Conservation (phyloP, 108 stramenopile genomes). For the Conticribra guillardii region DNA sequence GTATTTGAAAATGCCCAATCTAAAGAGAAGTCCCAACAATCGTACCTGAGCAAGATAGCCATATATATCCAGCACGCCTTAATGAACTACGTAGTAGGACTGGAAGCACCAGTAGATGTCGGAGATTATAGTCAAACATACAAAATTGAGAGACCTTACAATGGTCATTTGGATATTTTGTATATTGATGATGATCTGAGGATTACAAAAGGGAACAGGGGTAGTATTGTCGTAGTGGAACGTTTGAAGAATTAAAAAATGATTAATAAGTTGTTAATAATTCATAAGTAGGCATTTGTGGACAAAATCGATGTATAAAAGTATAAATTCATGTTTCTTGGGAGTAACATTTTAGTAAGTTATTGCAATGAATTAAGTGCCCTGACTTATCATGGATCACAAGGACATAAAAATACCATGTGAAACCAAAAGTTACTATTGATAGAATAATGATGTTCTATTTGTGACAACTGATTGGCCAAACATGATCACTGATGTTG, state of each 20-base stretch:
- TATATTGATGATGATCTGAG: slow-evolving; percentile 67
- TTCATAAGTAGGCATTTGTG: too few relatives aligned
- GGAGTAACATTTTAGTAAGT: too few relatives aligned
- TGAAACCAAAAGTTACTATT: too few relatives aligned
- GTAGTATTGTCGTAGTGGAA: slow-evolving; percentile 62
- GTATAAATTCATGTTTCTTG: too few relatives aligned
- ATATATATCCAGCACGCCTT: slow-evolving; percentile 31
- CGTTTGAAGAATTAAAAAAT: slow-evolving; percentile 1
- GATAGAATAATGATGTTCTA: too few relatives aligned
- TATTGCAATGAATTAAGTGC: too few relatives aligned
- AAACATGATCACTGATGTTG: too few relatives aligned
- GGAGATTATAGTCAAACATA: slow-evolving; percentile 31
- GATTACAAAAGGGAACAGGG: slow-evolving; percentile 61
- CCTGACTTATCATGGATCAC: too few relatives aligned
- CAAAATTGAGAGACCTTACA: slow-evolving; percentile 45
- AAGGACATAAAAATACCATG: too few relatives aligned
- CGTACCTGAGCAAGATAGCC: slow-evolving; percentile 16
- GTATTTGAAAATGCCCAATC: slow-evolving; percentile 41
- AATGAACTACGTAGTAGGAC: slow-evolving; percentile 53
- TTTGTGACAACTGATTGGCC: too few relatives aligned
- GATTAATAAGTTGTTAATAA: too few relatives aligned
- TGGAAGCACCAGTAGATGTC: slow-evolving; percentile 42
- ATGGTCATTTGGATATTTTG: slow-evolving; percentile 59
- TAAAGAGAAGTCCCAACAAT: slow-evolving; percentile 41
- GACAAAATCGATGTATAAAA: too few relatives aligned